phyloP scores from a whole-genome alignment of 1,139 yeast species.

The Blastobotrys apis region DNA sequence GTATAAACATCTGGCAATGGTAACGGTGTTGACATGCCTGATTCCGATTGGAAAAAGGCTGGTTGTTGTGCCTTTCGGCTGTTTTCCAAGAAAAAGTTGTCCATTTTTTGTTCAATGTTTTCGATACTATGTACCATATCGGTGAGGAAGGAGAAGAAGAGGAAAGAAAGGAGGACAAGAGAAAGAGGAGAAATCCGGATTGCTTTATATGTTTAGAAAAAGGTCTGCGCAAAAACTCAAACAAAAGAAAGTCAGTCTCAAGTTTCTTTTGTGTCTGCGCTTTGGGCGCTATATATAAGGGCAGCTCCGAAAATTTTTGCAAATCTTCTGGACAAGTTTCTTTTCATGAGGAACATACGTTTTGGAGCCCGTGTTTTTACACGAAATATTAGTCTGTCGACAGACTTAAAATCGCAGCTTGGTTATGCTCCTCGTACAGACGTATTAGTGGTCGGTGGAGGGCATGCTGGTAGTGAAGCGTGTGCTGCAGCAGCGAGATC shows the following conservation, averaged over 20 bases:
- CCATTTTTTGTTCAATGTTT: constrained; percentile 11
- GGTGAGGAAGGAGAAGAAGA: not conserved
- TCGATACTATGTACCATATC: constrained; percentile 8
- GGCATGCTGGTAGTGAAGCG: constrained; percentile 99
- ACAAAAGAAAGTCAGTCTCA: too few relatives aligned
- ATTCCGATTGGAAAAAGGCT: constrained; percentile 25
- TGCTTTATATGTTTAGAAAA: too few relatives aligned
- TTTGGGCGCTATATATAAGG: too few relatives aligned
- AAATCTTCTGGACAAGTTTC: too few relatives aligned
- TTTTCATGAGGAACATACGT: too few relatives aligned
- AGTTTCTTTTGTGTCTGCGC: too few relatives aligned
- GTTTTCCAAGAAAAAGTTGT: constrained; percentile 11
- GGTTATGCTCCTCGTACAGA: constrained; percentile 38
- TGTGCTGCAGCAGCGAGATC: constrained; percentile 88
- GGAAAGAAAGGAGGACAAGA: not conserved
- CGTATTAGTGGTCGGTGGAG: constrained; percentile 92
- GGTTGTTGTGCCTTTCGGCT: constrained; percentile 7
- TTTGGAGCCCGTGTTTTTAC: too few relatives aligned
- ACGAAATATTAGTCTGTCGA: constrained; percentile 2
- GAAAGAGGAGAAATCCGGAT: not conserved
- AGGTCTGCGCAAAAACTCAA: too few relatives aligned
- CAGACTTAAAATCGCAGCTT: constrained; percentile 4
- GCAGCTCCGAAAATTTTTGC: too few relatives aligned
- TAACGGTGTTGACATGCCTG: constrained; percentile 32
- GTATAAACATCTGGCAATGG: constrained; percentile 34